Base-by-base conservation (phyloP, 2,329 filamentous ascomycete species). In the Plectosphaerella plurivora region DNA sequence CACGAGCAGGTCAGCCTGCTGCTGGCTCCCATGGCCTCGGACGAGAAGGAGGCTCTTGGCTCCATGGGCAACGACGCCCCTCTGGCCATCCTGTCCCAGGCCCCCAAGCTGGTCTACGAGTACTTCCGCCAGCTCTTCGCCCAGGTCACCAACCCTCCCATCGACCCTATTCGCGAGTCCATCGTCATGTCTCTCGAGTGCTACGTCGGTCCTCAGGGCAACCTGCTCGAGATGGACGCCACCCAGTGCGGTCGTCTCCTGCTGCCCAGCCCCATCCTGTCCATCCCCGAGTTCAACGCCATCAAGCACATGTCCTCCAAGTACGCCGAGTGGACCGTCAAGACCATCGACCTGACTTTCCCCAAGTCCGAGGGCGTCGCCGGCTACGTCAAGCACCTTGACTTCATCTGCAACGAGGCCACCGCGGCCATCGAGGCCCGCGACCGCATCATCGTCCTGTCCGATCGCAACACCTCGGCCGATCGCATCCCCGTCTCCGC, bases 41-140 rank as follows among this genome's bases (percentile, higher is more conserved):
- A 97, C 65, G 96, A 95, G 55, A 97, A 97, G 75, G 93, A 97
- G 71, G 93, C 93, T 44, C 81, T 97, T 51, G 93, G 93, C 41
- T 97, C 93, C 54, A 97, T 97, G 93, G 93, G 93, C 63, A 97
- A 97, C 67, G 93, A 97, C 76, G 90, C 89, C 45, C 93, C 93
- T 44, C 77, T 97, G 58, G 93, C 93, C 50, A 96, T 91, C 70
- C 78, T 97, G 67, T 89, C 93, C n/a, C 83, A 89, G 59, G 89
- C 92, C 57, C 91, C 93, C 60, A 89, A 92, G 61, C 78, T 96
- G 51, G 82, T 97, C 18, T 96, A 89, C 70, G 93, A 97, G 71
- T 97, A 97, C 75, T 97, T 97, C 86, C 86, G 93, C 57, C 90
- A 97, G 76, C 86, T 97, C 44, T 97, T 97, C 69, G 93, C 93